A percentile compares a stretch with the other conserved stretches of the same genome.
These are phyloP conservation scores for Pseudogymnoascus sp. DNA, from an alignment of 2,329 filamentous ascomycete species.

Conservation along the genomic window DNA sequence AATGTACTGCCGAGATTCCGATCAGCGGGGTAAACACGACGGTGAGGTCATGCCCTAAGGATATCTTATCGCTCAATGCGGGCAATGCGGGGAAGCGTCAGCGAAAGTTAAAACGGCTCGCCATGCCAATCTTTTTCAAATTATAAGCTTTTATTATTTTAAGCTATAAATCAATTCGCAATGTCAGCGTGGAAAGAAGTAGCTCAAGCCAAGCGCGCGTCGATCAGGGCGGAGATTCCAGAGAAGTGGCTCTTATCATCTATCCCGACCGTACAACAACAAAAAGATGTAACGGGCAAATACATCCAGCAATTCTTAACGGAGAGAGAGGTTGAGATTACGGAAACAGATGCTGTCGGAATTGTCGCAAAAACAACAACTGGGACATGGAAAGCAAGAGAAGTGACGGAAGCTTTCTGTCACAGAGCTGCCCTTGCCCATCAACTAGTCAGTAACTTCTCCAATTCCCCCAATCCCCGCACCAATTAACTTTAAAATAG, in stretches of 20 bases:
- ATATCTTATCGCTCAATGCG: conserved; percentile 1
- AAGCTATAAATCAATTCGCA: conserved; percentile 6
- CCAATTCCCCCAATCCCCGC: conserved; percentile 24
- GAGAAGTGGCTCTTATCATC: conserved; percentile 45
- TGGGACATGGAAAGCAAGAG: conserved; percentile 49
- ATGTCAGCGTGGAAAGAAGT: conserved; percentile 39
- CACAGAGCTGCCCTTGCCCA: conserved; percentile 48
- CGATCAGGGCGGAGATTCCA: conserved; percentile 47
- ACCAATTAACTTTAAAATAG: conserved; percentile 38
- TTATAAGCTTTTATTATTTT: background rate
- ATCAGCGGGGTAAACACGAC: background rate
- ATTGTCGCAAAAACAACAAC: conserved; percentile 47
- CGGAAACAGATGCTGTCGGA: conserved; percentile 49
- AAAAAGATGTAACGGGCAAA: conserved; percentile 47
- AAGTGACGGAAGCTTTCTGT: conserved; percentile 46
- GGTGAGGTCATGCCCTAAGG: background rate
- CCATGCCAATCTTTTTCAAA: background rate
- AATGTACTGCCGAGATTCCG: conserved; percentile 1
- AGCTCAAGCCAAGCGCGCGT: conserved; percentile 46
- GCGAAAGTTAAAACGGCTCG: background rate
- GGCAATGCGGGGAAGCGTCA: background rate
- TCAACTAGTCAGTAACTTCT: conserved; percentile 50
- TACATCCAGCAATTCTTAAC: conserved; percentile 51
- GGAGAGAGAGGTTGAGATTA: conserved; percentile 49
- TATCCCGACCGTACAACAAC: conserved; percentile 42